Percentiles rank a stretch among this genome's conserved stretches.
Conservation (phyloP, 2,329 filamentous ascomycete species). For the Botrytis fabae region DNA sequence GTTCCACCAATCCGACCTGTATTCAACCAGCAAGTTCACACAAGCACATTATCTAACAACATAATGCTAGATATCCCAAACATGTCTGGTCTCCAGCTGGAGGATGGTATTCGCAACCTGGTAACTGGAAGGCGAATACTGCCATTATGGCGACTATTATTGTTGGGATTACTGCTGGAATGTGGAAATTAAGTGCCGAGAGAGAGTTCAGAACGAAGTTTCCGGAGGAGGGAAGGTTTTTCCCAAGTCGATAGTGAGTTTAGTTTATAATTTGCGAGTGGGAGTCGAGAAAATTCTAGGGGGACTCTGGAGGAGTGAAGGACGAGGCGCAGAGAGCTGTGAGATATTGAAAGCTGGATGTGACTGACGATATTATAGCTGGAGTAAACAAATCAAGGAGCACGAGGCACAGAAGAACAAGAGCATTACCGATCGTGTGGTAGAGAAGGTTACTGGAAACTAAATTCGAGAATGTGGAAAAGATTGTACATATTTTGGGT, state of each 20-base stretch:
- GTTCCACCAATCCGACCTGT: conserved; percentile 12
- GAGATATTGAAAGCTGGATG: not conserved
- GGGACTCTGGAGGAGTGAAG: not conserved
- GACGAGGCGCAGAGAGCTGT: no score
- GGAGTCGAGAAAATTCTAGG: not conserved
- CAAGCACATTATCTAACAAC: conserved; percentile 11
- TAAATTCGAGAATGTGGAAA: not conserved
- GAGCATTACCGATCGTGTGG: conserved; percentile 33
- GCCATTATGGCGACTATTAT: conserved; percentile 69
- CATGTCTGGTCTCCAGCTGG: conserved; percentile 98
- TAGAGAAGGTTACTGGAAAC: conserved; percentile 24
- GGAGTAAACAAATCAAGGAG: conserved; percentile 71
- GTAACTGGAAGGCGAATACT: conserved; percentile 95
- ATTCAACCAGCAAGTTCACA: conserved; percentile 5
- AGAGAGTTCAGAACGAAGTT: conserved; percentile 72
- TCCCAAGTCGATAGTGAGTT: conserved; percentile 81
- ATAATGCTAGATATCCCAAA: conserved; percentile 80
- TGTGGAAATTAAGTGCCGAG: conserved; percentile 72
- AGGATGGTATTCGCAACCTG: conserved; percentile 94
- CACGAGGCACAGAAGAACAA: conserved; percentile 60
- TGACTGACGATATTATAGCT: conserved; percentile 50
- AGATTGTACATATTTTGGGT: conserved; percentile 37
- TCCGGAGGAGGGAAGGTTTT: conserved; percentile 76
- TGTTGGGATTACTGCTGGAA: conserved; percentile 65
- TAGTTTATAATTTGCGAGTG: not conserved